Base-by-base conservation (phyloP, 2,329 filamentous ascomycete species). In the Pezicula rhizophila region DNA sequence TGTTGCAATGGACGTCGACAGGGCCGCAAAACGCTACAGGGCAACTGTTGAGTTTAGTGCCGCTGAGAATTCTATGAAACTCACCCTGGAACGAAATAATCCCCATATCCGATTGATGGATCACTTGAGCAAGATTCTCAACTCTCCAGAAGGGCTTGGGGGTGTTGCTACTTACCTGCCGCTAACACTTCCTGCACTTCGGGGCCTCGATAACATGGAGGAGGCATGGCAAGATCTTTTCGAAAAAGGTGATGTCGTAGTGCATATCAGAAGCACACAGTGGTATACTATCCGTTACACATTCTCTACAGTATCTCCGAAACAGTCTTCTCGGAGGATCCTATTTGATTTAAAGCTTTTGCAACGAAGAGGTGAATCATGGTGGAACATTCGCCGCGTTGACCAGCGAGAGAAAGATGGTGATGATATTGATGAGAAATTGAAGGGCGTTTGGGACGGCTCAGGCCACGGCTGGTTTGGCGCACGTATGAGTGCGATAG, bases 101-200 rank as follows among this genome's bases (percentile, higher is more conserved):
- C 86, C 87, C 2, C 86, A 90, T 59, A 69, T 84, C 40, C 77
- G 82, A 15, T 74, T 86, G 11, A 67, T 75, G 17, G 79, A 83
- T 54, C 69, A 78, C 40, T 70, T 89, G 51, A 75, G 74, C 46
- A 70, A 68, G 3, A 68, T 83, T 7, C 75, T 83, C 51, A 85
- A 85, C 60, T 73, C 37, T 63, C 73, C 67, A 51, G 47, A 62
- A 50, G 35, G 70, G 63, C 58, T 87, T 70, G 61, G 75, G 66
- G 58, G 75, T 58, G 57, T 77, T 72, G 66, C 81, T 71, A 58
- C 68, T 65, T 51, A 82, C 60, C 68, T 87, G 25, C 74, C 76
- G 1, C 64, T 74, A 17, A 84, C 86, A 6, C 73, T 89, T 4
- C 81, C 84, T 0, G 67, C 89, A n/a, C 69, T 89, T 15, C 73